Evolutionary conservation across 805 yeast genomes (phyloP).

Genomic region (Starmerella vaccinii): DNA sequence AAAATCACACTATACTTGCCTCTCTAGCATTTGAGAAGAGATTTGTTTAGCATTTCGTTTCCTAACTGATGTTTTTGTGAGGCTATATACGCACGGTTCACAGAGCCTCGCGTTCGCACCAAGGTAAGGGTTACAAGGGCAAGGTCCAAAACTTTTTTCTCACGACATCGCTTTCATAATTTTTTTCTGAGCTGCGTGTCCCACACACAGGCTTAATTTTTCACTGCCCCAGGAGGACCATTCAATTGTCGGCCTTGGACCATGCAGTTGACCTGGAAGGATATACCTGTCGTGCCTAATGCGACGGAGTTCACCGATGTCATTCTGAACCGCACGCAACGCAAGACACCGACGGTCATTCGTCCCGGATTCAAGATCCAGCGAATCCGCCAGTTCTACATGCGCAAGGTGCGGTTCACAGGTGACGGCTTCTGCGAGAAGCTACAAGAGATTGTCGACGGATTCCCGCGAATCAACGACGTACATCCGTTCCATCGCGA

Average conservation of each 20-base stretch:
- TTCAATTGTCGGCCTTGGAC: neutral
- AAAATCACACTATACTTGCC: no score
- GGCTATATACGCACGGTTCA: no score
- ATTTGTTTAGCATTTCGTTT: no score
- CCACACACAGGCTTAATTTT: conserved; percentile 5
- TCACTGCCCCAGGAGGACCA: neutral
- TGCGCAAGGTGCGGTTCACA: conserved; percentile 95
- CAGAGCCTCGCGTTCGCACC: neutral
- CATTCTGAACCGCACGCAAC: conserved; percentile 92
- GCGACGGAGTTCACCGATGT: conserved; percentile 91
- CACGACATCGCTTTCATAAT: conserved; percentile 3
- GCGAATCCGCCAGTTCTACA: conserved; percentile 92
- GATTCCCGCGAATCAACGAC: conserved; percentile 94
- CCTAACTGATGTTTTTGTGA: no score
- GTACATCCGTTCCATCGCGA: conserved; percentile 98
- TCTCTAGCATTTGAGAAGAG: no score
- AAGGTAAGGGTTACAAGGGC: neutral
- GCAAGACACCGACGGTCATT: conserved; percentile 98
- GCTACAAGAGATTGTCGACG: conserved; percentile 69
- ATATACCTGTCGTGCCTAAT: conserved; percentile 89
- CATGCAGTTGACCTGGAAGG: conserved; percentile 98
- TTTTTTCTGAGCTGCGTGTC: conserved; percentile 1
- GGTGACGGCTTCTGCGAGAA: conserved; percentile 94
- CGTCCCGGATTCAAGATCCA: conserved; percentile 93
- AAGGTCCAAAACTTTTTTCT: conserved; percentile 3